These are phyloP conservation scores for Penstemon newberryi DNA, from an alignment of 257 asterid species.

Conservation along the genomic window DNA sequence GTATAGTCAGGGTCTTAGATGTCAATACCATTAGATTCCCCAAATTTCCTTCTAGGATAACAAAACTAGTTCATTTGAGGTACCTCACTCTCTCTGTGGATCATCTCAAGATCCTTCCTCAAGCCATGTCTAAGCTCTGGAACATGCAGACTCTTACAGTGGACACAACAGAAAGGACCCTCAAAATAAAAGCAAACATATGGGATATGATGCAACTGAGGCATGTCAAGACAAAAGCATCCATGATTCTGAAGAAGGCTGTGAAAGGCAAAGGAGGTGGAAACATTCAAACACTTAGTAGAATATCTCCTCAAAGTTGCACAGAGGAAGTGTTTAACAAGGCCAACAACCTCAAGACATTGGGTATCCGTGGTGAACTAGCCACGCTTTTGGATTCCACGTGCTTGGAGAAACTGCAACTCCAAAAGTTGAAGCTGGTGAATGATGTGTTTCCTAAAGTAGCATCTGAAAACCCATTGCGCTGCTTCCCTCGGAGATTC, in stretches of 20 bases:
- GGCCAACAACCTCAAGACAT: not conserved
- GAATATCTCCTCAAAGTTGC: not conserved
- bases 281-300: not conserved
- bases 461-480: too few relatives aligned
- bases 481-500: too few relatives aligned
- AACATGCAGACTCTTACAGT: constrained; percentile 29
- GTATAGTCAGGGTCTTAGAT: constrained; percentile 30
- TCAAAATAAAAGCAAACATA: constrained; percentile 18
- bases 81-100: constrained; percentile 21
- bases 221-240: constrained; percentile 28
- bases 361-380: too few relatives aligned
- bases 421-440: too few relatives aligned
- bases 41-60: constrained; percentile 1
- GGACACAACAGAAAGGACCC: constrained; percentile 12
- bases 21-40: not conserved
- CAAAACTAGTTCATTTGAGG: constrained; percentile 26
- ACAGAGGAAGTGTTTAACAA: not conserved
- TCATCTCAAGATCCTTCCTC: constrained; percentile 3
- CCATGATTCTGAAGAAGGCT: constrained; percentile 12
- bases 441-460: too few relatives aligned
- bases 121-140: constrained; percentile 14
- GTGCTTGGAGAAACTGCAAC: too few relatives aligned
- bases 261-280: not conserved
- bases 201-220: constrained; percentile 29
- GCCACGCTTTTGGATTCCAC: too few relatives aligned